These are phyloP conservation scores for Xylaria telfairii DNA, from an alignment of 495 filamentous ascomycete species.

Conservation along the genomic window DNA sequence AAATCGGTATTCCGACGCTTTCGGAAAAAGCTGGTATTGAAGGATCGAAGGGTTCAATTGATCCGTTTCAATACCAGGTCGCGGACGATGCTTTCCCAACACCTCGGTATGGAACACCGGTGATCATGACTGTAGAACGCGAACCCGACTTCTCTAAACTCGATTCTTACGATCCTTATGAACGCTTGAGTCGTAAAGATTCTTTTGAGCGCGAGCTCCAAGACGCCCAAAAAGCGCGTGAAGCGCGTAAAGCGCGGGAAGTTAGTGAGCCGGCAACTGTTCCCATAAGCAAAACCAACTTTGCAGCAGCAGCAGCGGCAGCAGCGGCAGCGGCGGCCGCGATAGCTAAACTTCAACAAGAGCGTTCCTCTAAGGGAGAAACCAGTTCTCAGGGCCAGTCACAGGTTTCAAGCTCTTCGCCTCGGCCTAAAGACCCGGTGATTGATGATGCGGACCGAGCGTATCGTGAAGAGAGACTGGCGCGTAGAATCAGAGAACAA, in stretches of 20 bases:
- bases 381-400: constrained; percentile 20
- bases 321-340: constrained; percentile 41
- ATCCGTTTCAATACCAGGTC: constrained; percentile 61
- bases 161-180: constrained; percentile 32
- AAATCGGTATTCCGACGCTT: constrained; percentile 16
- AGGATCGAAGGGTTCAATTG: constrained; percentile 38
- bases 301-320: constrained; percentile 37
- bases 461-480: constrained; percentile 57
- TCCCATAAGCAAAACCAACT: constrained; percentile 42
- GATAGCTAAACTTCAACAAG: constrained; percentile 39
- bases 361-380: constrained; percentile 32
- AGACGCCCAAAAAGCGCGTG: constrained; percentile 40
- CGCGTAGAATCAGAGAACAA: constrained; percentile 51
- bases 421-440: constrained; percentile 45
- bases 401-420: constrained; percentile 27
- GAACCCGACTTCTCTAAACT: constrained; percentile 50
- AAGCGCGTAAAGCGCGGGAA: constrained; percentile 41
- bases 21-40: constrained; percentile 13
- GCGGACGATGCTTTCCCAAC: constrained; percentile 54
- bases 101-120: constrained; percentile 43
- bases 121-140: constrained; percentile 52
- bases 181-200: constrained; percentile 48
- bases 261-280: constrained; percentile 46
- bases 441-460: constrained; percentile 57
- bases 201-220: constrained; percentile 48